phyloP scores from a whole-genome alignment of 257 asterid species.

The Rauvolfia tetraphylla region DNA sequence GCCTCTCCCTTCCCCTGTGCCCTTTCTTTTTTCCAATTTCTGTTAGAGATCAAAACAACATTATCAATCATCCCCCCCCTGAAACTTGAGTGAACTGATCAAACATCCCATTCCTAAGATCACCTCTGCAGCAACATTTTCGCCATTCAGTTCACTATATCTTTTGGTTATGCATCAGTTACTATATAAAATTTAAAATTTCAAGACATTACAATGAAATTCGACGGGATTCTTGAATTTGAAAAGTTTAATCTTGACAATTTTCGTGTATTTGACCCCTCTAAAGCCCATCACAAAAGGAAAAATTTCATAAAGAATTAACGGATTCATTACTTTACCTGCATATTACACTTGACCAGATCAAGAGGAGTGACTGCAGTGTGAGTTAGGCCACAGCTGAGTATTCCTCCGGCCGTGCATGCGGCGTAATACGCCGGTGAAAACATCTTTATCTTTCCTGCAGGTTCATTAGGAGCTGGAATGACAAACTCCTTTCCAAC shows the following conservation, averaged over 20 bases:
- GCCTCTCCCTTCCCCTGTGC: no score
- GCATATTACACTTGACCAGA: conserved; percentile 91
- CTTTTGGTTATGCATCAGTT: background rate
- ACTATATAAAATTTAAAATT: background rate
- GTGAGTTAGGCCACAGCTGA: conserved; percentile 79
- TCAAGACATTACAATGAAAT: background rate
- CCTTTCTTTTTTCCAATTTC: no score
- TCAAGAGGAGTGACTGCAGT: conserved; percentile 81
- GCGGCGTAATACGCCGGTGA: conserved; percentile 66
- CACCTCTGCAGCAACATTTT: background rate
- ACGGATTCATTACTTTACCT: conserved; percentile 33
- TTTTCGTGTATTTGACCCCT: background rate
- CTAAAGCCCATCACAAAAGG: background rate
- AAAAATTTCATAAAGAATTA: no score
- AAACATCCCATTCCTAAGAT: no score
- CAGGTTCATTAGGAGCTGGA: conserved; percentile 58
- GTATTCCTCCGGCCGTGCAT: conserved; percentile 57
- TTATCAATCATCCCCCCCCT: no score
- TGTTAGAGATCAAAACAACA: no score
- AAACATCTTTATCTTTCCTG: conserved; percentile 51
- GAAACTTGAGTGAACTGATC: no score
- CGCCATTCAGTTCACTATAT: background rate
- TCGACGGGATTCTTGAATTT: background rate
- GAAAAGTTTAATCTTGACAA: background rate
- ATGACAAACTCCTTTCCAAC: conserved; percentile 31